Percentiles rank a stretch among this genome's conserved stretches.
Conservation (phyloP, 176 grass and related monocot genomes). For the Pontederia crassipes region DNA sequence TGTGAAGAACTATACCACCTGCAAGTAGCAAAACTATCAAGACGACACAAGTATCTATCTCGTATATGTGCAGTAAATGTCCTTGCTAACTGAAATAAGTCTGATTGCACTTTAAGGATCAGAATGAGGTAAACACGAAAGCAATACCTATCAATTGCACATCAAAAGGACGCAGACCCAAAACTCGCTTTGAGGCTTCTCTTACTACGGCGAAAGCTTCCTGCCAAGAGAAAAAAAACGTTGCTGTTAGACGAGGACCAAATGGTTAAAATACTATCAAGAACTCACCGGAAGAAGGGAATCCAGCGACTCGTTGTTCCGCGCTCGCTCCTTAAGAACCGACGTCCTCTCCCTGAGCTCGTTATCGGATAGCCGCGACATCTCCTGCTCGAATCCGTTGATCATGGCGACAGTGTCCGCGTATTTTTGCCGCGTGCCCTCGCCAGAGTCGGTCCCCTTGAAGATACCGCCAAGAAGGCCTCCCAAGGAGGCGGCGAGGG, state of each 20-base stretch:
- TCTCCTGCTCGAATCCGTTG: slow-evolving; percentile 62
- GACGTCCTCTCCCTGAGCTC: slow-evolving; percentile 60
- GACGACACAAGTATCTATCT: not conserved
- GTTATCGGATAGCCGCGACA: slow-evolving; percentile 59
- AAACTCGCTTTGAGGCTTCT: slow-evolving; percentile 93
- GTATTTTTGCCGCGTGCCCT: slow-evolving; percentile 59
- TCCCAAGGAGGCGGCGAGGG: slow-evolving; percentile 34
- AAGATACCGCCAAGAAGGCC: slow-evolving; percentile 74
- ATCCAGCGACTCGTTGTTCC: slow-evolving; percentile 55
- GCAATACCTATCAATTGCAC: slow-evolving; percentile 48
- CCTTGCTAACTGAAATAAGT: not conserved
- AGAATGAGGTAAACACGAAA: slow-evolving; percentile 1
- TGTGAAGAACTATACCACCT: slow-evolving; percentile 97
- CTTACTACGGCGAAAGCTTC: slow-evolving; percentile 94
- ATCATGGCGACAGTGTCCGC: slow-evolving; percentile 44
- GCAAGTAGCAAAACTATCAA: slow-evolving; percentile 6
- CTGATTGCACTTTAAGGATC: not conserved
- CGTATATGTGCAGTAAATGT: not conserved
- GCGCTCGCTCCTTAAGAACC: slow-evolving; percentile 55
- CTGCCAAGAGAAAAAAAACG: slow-evolving; percentile 27
- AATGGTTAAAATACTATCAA: not conserved
- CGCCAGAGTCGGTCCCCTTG: slow-evolving; percentile 68
- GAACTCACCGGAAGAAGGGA: slow-evolving; percentile 72
- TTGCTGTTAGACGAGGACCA: not conserved
- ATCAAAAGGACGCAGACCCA: slow-evolving; percentile 91